These are phyloP conservation scores for Eragrostis curvula DNA, from an alignment of 176 grass and related monocot species.

Conservation along the genomic window DNA sequence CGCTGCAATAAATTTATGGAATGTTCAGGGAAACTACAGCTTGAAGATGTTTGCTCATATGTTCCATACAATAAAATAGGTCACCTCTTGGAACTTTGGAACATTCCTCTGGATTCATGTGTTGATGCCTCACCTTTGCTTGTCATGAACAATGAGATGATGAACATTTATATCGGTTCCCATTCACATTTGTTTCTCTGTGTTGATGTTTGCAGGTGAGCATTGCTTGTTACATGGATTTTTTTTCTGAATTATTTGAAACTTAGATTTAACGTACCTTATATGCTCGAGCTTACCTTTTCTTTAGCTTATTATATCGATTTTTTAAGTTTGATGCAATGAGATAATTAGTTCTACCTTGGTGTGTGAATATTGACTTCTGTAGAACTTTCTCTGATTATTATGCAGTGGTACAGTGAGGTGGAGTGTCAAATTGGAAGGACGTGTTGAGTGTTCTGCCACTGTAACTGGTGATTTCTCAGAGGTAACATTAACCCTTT, in stretches of 20 bases:
- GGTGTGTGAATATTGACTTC: conserved; percentile 5
- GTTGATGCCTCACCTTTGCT: conserved; percentile 97
- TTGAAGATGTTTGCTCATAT: conserved; percentile 47
- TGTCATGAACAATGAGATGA: conserved; percentile 65
- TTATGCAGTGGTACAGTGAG: conserved; percentile 63
- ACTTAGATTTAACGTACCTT: not conserved
- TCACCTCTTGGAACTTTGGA: conserved; percentile 69
- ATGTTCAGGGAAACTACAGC: conserved; percentile 33
- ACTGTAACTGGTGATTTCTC: conserved; percentile 80
- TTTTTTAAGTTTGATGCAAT: conserved; percentile 13
- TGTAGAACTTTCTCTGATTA: conserved; percentile 9
- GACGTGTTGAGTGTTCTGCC: conserved; percentile 79
- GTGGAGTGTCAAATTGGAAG: conserved; percentile 86
- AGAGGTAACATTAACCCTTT: conserved; percentile 51
- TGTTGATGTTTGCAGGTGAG: conserved; percentile 74
- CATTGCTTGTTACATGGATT: conserved; percentile 5
- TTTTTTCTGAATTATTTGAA: conserved; percentile 15
- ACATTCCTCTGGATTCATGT: conserved; percentile 73
- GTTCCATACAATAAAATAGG: conserved; percentile 46
- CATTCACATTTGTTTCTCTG: conserved; percentile 86
- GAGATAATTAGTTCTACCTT: not conserved
- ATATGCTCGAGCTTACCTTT: not conserved
- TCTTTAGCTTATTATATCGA: not conserved
- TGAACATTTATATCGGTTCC: conserved; percentile 82
- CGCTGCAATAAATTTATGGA: conserved; percentile 68